Evolutionary conservation across 2,329 filamentous ascomycete species (phyloP).

Genomic region (Penicillium verrucosum): DNA sequence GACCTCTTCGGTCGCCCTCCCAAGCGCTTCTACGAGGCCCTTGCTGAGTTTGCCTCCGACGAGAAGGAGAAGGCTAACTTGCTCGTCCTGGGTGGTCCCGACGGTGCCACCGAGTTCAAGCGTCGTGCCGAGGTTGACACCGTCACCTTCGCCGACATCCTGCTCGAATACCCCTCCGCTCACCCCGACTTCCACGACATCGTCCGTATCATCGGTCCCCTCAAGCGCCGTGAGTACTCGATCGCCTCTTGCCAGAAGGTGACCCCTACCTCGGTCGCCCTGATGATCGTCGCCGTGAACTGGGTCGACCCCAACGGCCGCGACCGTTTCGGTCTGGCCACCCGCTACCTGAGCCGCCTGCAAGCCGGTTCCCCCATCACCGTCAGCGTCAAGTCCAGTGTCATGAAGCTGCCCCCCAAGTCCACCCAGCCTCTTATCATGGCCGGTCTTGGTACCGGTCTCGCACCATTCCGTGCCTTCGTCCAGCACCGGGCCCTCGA

Average conservation of each 20-base stretch:
- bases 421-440: constrained; percentile 95
- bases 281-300: constrained; percentile 96
- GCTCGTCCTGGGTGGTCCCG: constrained; percentile 68
- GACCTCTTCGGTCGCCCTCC: constrained; percentile 96
- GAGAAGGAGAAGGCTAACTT: constrained; percentile 79
- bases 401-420: constrained; percentile 93
- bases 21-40: constrained; percentile 94
- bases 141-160: constrained; percentile 82
- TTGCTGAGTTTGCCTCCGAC: constrained; percentile 81
- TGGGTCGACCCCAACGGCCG: constrained; percentile 89
- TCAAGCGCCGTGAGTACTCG: constrained; percentile 98
- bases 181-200: constrained; percentile 87
- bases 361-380: constrained; percentile 74
- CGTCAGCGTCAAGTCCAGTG: constrained; percentile 92
- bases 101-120: constrained; percentile 89
- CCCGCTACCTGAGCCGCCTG: constrained; percentile 78
- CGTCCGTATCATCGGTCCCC: constrained; percentile 77
- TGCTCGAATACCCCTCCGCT: constrained; percentile 85
- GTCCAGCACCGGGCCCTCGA: constrained; percentile 98
- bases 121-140: constrained; percentile 85
- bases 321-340: constrained; percentile 88
- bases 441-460: constrained; percentile 95
- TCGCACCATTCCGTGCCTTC: constrained; percentile 98
- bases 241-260: constrained; percentile 97
- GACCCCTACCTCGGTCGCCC: constrained; percentile 79